Evolutionary conservation across 208 protist species (phyloP).

Genomic region (Wallacemonas sp.): DNA sequence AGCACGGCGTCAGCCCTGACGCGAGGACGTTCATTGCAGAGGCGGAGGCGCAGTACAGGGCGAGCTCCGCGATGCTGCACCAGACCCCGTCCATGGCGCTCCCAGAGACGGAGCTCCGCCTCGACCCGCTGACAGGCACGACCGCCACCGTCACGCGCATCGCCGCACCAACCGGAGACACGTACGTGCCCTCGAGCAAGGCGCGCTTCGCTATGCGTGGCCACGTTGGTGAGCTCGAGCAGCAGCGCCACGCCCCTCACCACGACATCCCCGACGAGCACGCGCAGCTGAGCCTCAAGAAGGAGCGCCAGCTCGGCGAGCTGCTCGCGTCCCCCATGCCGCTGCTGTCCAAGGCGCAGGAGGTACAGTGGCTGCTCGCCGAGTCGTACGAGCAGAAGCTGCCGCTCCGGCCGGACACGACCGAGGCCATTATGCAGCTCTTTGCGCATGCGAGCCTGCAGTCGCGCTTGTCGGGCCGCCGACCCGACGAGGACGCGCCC

Average conservation of each 20-base stretch:
- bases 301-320: constrained; percentile 71
- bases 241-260: constrained; percentile 24
- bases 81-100: constrained; percentile 25
- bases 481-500: background rate
- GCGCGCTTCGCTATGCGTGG: constrained; percentile 56
- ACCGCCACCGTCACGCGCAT: constrained; percentile 35
- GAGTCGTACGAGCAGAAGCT: constrained; percentile 54
- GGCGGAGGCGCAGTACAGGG: constrained; percentile 71
- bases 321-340: constrained; percentile 67
- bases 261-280: constrained; percentile 47
- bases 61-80: constrained; percentile 55
- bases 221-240: constrained; percentile 60
- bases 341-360: constrained; percentile 51
- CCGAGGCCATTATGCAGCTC: constrained; percentile 67
- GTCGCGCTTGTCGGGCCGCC: constrained; percentile 33
- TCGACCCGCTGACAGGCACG: constrained; percentile 36
- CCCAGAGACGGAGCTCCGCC: constrained; percentile 27
- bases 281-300: constrained; percentile 66
- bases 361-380: constrained; percentile 47
- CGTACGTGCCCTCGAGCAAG: constrained; percentile 59
- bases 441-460: constrained; percentile 68
- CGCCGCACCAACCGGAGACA: constrained; percentile 70
- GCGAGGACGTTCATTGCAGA: constrained; percentile 61
- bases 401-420: constrained; percentile 50
- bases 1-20: constrained; percentile 71